phyloP scores from a whole-genome alignment of 495 filamentous ascomycete genomes.

The Hypoxylon intermedium region DNA sequence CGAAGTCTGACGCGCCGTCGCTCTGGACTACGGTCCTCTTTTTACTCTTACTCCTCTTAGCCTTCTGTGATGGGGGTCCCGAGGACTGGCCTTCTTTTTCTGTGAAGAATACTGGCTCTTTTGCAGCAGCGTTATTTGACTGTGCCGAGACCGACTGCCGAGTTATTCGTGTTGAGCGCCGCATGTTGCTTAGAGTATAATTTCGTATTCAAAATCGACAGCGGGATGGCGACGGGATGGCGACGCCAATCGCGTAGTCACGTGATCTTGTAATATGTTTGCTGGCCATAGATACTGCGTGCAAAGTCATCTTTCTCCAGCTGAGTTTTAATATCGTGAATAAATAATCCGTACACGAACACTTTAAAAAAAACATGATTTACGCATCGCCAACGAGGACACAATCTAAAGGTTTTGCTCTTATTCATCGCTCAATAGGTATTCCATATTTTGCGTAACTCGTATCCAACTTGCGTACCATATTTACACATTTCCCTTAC shows the following conservation, averaged over 20 bases:
- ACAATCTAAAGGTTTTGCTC: background rate
- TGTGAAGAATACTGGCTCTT: background rate
- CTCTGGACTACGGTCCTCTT: constrained; percentile 6
- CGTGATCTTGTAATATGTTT: constrained; percentile 4
- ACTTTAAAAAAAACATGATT: background rate
- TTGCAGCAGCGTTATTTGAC: background rate
- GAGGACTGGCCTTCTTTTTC: constrained; percentile 2
- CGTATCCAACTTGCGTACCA: background rate
- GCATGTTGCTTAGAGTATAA: constrained; percentile 15
- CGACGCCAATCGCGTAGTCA: constrained; percentile 20
- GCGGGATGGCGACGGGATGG: constrained; percentile 10
- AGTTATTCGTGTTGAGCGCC: constrained; percentile 21
- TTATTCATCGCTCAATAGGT: background rate
- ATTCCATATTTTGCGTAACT: background rate
- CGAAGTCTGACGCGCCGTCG: constrained; percentile 12
- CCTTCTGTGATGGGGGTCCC: background rate
- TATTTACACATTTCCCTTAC: background rate
- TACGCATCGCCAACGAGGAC: background rate
- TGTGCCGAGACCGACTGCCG: background rate
- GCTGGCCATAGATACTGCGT: no score
- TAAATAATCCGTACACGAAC: no score
- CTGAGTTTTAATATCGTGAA: no score
- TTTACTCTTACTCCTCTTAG: constrained; percentile 7
- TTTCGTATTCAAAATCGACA: background rate
- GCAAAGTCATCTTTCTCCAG: no score